phyloP scores from a whole-genome alignment of 2,329 filamentous ascomycete species.

The Microsporum audouinii region DNA sequence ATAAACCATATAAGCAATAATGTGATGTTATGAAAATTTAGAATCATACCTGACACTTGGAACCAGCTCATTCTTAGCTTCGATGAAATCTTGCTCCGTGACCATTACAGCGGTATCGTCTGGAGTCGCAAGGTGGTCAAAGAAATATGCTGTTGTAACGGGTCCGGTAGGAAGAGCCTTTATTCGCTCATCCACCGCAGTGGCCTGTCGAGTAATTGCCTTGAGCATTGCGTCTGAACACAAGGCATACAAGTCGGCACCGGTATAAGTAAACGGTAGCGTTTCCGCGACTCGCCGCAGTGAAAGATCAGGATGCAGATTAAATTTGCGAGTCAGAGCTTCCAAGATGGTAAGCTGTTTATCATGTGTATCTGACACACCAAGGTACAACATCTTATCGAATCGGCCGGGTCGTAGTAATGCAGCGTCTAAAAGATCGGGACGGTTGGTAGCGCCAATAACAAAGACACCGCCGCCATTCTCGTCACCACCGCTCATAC shows the following conservation, averaged over 20 bases:
- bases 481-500: constrained; percentile 89
- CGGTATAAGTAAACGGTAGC: constrained; percentile 91
- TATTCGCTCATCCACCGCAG: constrained; percentile 73
- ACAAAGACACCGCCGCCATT: constrained; percentile 99
- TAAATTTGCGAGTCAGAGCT: constrained; percentile 89
- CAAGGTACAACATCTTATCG: constrained; percentile 93
- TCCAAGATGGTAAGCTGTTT: constrained; percentile 93
- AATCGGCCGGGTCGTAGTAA: constrained; percentile 97
- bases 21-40: background rate
- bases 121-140: constrained; percentile 76
- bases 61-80: constrained; percentile 74
- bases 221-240: constrained; percentile 99
- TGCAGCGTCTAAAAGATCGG: constrained; percentile 95
- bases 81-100: constrained; percentile 74
- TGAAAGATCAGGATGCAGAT: constrained; percentile 66
- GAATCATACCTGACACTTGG: constrained; percentile 57
- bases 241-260: constrained; percentile 91
- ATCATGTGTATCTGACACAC: constrained; percentile 90
- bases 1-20: background rate
- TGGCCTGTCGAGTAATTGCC: constrained; percentile 83
- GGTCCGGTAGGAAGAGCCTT: constrained; percentile 46
- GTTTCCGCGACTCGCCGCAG: constrained; percentile 60
- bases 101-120: constrained; percentile 82
- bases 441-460: constrained; percentile 96
- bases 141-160: constrained; percentile 84